Evolutionary conservation across 495 filamentous ascomycete species (phyloP).

Genomic region (Aspergillus egyptiacus): DNA sequence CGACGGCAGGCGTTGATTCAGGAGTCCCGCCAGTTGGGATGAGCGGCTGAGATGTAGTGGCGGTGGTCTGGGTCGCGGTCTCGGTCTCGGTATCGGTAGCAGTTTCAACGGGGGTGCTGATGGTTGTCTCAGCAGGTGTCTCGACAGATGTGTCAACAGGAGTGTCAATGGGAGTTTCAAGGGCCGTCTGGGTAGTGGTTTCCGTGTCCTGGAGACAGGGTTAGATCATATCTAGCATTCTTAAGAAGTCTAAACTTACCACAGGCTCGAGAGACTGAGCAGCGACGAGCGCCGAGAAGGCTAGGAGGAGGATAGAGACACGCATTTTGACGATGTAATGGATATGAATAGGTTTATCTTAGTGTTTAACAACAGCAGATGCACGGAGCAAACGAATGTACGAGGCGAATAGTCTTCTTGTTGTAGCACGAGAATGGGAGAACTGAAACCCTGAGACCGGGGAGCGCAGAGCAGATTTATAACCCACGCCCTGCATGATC

Average conservation of each 20-base stretch:
- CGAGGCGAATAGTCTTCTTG: constrained; percentile 1
- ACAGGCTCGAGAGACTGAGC: constrained; percentile 22
- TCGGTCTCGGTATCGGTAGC: background rate
- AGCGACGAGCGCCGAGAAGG: constrained; percentile 38
- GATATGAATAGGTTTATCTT: background rate
- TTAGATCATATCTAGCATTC: background rate
- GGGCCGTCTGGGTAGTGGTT: constrained; percentile 17
- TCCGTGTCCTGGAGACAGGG: background rate
- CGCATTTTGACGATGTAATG: constrained; percentile 32
- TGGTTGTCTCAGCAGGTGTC: background rate
- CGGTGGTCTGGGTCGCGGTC: background rate
- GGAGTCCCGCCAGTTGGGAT: constrained; percentile 23
- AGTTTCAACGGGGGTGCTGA: background rate
- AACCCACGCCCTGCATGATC: constrained; percentile 11
- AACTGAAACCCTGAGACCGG: constrained; percentile 4
- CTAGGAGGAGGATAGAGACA: constrained; percentile 34
- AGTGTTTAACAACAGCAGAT: no score
- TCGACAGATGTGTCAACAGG: constrained; percentile 14
- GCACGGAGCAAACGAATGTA: no score
- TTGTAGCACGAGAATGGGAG: background rate
- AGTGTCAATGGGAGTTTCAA: constrained; percentile 22
- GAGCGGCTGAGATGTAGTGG: constrained; percentile 17
- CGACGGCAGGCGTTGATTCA: constrained; percentile 3
- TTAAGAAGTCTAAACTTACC: constrained; percentile 21
- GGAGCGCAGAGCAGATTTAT: constrained; percentile 18